These are phyloP conservation scores for Lactarius indigo DNA, from an alignment of 768 basidiomycete genomes.

Conservation along the genomic window DNA sequence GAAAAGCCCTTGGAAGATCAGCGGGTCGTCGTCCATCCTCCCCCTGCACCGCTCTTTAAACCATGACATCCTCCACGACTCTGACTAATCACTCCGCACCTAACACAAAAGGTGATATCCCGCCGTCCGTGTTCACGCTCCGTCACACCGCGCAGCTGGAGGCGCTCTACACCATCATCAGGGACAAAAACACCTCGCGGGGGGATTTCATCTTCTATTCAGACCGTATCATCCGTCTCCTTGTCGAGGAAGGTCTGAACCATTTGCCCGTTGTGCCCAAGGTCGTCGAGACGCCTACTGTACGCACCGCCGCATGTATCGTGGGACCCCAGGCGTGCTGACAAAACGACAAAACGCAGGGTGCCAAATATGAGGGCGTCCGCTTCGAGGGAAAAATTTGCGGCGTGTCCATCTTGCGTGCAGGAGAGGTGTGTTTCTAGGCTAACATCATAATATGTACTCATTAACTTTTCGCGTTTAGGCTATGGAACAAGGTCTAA, in stretches of 20 bases:
- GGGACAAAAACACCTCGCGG: slow-evolving; percentile 80
- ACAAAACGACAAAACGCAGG: slow-evolving; percentile 38
- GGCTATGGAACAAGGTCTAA: slow-evolving; percentile 97
- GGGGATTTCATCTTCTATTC: slow-evolving; percentile 98
- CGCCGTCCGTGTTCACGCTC: slow-evolving; percentile 83
- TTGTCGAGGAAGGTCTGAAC: slow-evolving; percentile 86
- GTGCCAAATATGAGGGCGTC: slow-evolving; percentile 82
- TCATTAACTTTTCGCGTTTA: slow-evolving; percentile 30
- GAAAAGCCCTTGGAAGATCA: not conserved
- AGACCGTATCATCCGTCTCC: slow-evolving; percentile 81
- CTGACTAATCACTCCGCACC: not conserved
- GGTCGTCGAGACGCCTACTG: slow-evolving; percentile 80
- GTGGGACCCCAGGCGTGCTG: not conserved
- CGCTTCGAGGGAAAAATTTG: slow-evolving; percentile 97
- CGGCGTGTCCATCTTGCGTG: slow-evolving; percentile 91
- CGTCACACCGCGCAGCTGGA: slow-evolving; percentile 91
- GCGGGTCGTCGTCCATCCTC: not conserved
- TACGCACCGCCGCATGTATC: slow-evolving; percentile 28
- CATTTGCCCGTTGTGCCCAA: slow-evolving; percentile 75
- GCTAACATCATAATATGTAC: not conserved
- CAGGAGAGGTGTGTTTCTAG: slow-evolving; percentile 67
- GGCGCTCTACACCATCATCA: slow-evolving; percentile 91
- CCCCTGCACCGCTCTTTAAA: not conserved
- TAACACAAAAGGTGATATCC: slow-evolving; percentile 35
- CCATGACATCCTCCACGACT: slow-evolving; percentile 13